Evolutionary conservation across 2,329 filamentous ascomycete genomes (phyloP), one percentile per base, ranked within the genome.

Genomic region (Leptodontidium sp.): DNA sequence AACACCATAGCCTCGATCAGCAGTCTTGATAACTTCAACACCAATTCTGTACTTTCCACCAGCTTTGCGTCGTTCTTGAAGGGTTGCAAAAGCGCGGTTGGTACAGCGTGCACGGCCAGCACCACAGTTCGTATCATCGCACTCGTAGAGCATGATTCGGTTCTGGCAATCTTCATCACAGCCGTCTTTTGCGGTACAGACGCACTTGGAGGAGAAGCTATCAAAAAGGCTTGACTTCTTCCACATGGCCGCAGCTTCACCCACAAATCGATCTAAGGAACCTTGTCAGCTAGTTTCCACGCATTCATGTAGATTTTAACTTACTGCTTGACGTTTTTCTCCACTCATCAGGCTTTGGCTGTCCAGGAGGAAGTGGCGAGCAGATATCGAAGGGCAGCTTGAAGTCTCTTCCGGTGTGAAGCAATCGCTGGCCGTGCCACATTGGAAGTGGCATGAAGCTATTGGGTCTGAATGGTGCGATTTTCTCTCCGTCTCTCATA

Each of bases 71-170:
- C 96, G 90, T 70, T 89, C 87, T 45, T 89, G 89, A 50, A 99
- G 85, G 70, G 91, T 88, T 38, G 93, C 90, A 80, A 99, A 99
- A 26, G 92, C 91, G 35, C 96, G 92, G 78, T 99, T 99, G 32
- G 88, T 89, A 80, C 96, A 99, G 61, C 84, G 78, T 24, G 88
- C 86, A n/a, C 87, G 84, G 50, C 91, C 91, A 17, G 95, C 83
- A 68, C 90, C 92, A 83, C 96, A 99, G 79, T 98, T 99, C 67
- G 87, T 90, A 58, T 91, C 87, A 79, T 98, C 93, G 79, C 96
- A 99, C 82, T 99, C 96, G 79, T 98, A 98, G 66, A 97, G 90
- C 94, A 98, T 98, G 79, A 94, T 94, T 71, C 94, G 87, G 79
- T 99, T 99, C 78, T 97, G 92, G 81, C 96, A 99, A 75, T 92